Base-by-base conservation (phyloP, 2,329 filamentous ascomycete species). In the Cercospora janseana region DNA sequence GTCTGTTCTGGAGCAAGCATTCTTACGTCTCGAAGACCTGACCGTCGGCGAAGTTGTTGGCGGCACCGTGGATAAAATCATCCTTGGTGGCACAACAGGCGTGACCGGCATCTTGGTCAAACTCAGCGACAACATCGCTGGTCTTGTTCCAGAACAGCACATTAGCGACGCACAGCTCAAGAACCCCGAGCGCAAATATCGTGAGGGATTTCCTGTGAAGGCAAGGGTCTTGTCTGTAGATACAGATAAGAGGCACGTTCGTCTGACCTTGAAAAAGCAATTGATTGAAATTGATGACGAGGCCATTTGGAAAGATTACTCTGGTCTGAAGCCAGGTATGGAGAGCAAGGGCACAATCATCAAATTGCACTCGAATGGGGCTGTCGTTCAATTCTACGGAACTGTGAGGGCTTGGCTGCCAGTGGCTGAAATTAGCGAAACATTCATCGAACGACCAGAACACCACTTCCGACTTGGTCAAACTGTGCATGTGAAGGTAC, bases 351-450 rank as follows among this genome's bases (percentile, higher is more conserved):
- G 92, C 51, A 96, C 90, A 0, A 86, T 98, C 57, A 79, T 95
- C 59, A 94, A 87, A 57, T 76, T 98, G 8, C 76, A 89, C 49
- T 72, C 80, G 3, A 82, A 82, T 46, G 93, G 93, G 52, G 93
- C 93, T 8, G 82, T 92, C 13, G 86, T 98, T 46, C 89, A 95
- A 66, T 98, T 97, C 70, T 98, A 94, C 63, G 89, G 89, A 13
- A 72, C 77, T 6, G 76, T 98, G 15, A 82, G 83, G 58, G 94
- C 87, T 6, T 98, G 94, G 73, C 77, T 98, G 47, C 93, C 93
- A 2, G 85, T 95, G 0, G 88, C 88, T 1, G 92, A 98, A 70
- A 98, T 98, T 93, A 97, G 93, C 67, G 93, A 98, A 68, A 90
- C 91, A 8, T 96, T 86, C 65, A 96, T 98, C 63, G 81, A 86